Conservation (phyloP, 225 moss, liverwort and hornwort genomes). For the Straminergon stramineum region DNA sequence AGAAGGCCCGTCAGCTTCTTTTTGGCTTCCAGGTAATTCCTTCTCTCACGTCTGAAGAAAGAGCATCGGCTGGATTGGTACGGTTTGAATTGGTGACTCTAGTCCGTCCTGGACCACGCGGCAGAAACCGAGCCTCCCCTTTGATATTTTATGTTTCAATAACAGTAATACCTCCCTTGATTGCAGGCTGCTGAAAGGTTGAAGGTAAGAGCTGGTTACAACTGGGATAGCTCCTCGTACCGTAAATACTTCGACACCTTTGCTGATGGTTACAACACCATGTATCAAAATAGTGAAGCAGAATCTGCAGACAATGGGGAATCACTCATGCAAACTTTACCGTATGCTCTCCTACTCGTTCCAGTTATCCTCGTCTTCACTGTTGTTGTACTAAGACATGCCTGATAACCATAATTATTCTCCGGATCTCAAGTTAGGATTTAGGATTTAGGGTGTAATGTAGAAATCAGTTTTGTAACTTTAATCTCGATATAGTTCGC, state of each 20-base stretch:
- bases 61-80: neutral
- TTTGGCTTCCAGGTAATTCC: conserved; percentile 74
- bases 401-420: neutral
- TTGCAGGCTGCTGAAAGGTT: conserved; percentile 79
- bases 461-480: neutral
- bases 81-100: neutral
- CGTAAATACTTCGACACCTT: conserved; percentile 79
- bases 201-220: conserved; percentile 55
- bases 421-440: neutral
- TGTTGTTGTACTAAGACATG: conserved; percentile 27
- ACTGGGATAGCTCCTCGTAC: conserved; percentile 73
- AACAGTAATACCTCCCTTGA: neutral
- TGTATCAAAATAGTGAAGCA: conserved; percentile 29
- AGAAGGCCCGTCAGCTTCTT: conserved; percentile 75
- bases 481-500: neutral
- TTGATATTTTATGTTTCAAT: neutral
- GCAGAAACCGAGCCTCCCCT: neutral
- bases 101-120: neutral
- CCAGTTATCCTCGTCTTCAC: conserved; percentile 59
- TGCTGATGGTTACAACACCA: conserved; percentile 74
- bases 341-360: conserved; percentile 56
- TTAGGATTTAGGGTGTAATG: neutral
- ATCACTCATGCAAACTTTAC: conserved; percentile 28
- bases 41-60: neutral
- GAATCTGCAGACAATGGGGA: conserved; percentile 25